Conservation (phyloP, 1,139 yeast species). For the Lodderomyces elongisporus region DNA sequence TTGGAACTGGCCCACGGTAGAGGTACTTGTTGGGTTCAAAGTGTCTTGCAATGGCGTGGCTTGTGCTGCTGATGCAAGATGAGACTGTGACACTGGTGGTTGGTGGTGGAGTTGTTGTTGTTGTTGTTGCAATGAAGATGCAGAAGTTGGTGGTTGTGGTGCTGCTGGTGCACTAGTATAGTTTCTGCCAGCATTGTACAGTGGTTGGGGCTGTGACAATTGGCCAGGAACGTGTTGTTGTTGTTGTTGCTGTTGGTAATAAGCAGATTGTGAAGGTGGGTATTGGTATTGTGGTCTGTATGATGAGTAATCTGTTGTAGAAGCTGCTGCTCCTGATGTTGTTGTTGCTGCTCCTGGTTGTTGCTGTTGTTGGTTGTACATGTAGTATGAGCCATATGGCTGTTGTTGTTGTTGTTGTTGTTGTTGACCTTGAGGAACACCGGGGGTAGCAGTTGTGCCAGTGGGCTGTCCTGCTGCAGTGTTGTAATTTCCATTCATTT, state of each 20-base stretch:
- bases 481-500: constrained; percentile 16
- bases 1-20: constrained; percentile 44
- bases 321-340: constrained; percentile 6
- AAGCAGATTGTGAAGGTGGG: constrained; percentile 11
- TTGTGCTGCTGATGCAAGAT: constrained; percentile 6
- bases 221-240: too few species aligned
- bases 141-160: constrained; percentile 7
- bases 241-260: constrained; percentile 16
- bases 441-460: constrained; percentile 1
- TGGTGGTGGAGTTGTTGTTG: constrained; percentile 5
- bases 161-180: constrained; percentile 8
- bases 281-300: constrained; percentile 6
- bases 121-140: constrained; percentile 1
- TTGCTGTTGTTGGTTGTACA: constrained; percentile 17
- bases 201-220: constrained; percentile 17
- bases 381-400: constrained; percentile 19
- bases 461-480: constrained; percentile 4
- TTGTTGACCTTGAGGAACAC: constrained; percentile 7
- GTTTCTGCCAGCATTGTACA: constrained; percentile 12
- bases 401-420: constrained; percentile 11
- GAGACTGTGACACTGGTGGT: constrained; percentile 11
- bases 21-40: constrained; percentile 21
- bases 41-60: constrained; percentile 20
- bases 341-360: constrained; percentile 10
- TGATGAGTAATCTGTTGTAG: constrained; percentile 1